Conservation (phyloP, 495 filamentous ascomycete genomes). For the Aspergillus saccharolyticus region DNA sequence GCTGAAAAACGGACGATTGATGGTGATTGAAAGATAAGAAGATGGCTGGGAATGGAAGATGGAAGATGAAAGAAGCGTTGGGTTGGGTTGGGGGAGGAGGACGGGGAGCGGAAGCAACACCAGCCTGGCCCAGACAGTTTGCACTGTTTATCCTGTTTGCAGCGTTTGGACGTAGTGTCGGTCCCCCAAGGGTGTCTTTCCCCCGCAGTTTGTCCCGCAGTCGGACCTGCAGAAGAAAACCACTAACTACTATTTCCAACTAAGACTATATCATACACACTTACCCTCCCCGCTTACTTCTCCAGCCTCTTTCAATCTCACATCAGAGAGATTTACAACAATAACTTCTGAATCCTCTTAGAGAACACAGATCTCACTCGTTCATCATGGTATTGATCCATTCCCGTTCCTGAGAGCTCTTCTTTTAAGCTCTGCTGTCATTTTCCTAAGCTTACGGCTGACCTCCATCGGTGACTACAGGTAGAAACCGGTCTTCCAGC, state of each 20-base stretch:
- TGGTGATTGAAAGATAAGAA: neutral
- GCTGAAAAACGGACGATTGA: neutral
- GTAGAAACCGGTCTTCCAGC: constrained; percentile 76
- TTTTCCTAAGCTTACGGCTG: constrained; percentile 3
- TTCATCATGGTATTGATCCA: constrained; percentile 9
- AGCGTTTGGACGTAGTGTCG: constrained; percentile 16
- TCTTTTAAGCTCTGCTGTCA: neutral
- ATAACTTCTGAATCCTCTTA: no score
- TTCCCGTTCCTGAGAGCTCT: neutral
- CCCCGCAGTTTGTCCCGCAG: constrained; percentile 23
- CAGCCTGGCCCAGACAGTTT: constrained; percentile 10
- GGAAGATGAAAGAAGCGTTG: constrained; percentile 15
- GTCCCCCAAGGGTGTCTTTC: constrained; percentile 6
- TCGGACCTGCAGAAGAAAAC: neutral
- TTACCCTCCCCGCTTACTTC: neutral
- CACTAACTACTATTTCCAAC: neutral
- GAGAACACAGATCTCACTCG: neutral
- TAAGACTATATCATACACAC: constrained; percentile 1
- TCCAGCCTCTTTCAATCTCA: neutral
- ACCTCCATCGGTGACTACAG: constrained; percentile 22
- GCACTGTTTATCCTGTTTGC: constrained; percentile 13
- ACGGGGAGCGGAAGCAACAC: neutral
- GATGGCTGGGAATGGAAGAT: constrained; percentile 10
- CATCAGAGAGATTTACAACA: neutral
- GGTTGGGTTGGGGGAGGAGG: no score